Percentiles rank a stretch among this genome's conserved stretches.
phyloP scores from a whole-genome alignment of 805 yeast species.

The Metschnikowia corniflorae region DNA sequence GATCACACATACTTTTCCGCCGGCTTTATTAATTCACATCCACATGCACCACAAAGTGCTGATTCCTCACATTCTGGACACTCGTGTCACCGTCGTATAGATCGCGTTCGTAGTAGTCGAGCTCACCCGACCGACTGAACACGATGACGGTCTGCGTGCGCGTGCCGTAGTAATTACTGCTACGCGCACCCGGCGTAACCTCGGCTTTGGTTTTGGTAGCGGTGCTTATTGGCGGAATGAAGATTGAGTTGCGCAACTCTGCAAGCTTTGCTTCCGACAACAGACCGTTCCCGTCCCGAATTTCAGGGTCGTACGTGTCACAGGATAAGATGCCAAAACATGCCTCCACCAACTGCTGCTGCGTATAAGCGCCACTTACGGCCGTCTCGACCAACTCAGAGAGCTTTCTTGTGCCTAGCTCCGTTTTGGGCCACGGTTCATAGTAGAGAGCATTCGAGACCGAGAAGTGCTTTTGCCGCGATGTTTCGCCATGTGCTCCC shows the following conservation, averaged over 20 bases:
- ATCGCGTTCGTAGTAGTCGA: conserved; percentile 61
- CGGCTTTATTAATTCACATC: too few species aligned
- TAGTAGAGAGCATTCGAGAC: conserved; percentile 65
- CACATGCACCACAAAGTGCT: conserved; percentile 17
- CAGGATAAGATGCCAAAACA: conserved; percentile 54
- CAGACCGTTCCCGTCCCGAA: conserved; percentile 18
- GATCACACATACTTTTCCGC: too few species aligned
- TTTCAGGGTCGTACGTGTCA: conserved; percentile 34
- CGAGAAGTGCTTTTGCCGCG: conserved; percentile 44
- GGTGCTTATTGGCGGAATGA: conserved; percentile 60
- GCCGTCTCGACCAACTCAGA: conserved; percentile 21
- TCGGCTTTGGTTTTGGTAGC: conserved; percentile 13
- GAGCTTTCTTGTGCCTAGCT: conserved; percentile 40
- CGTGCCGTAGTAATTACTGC: conserved; percentile 65
- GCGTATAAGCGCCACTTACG: conserved; percentile 15
- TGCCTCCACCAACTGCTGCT: conserved; percentile 43
- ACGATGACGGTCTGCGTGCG: conserved; percentile 79
- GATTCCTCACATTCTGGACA: conserved; percentile 9
- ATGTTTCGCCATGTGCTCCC: conserved; percentile 17
- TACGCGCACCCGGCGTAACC: conserved; percentile 3
- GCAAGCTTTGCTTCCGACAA: conserved; percentile 22
- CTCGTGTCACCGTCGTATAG: conserved; percentile 34
- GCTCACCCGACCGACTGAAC: conserved; percentile 46
- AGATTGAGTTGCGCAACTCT: conserved; percentile 57
- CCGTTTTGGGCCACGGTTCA: conserved; percentile 75